Evolutionary conservation across 768 basidiomycete genomes (phyloP), one percentile per base, ranked within the genome.

Genomic region (Boletus eberwhitei): DNA sequence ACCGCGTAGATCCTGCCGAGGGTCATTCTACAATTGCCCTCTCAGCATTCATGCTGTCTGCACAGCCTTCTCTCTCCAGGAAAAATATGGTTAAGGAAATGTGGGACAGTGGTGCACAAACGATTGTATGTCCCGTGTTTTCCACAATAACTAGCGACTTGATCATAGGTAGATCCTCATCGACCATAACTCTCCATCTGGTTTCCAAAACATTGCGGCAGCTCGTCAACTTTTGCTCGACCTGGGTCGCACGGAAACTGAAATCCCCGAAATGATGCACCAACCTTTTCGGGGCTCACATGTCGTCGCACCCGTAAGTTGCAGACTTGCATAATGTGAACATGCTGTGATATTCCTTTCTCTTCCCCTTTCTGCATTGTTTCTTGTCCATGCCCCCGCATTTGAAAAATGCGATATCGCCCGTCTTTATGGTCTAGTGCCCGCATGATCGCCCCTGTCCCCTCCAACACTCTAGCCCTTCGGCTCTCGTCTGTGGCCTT

Each of bases 381-480:
- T 51, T 41, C 32, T 36, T 46, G 5, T 36, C 36, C 54, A 51
- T 61, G 50, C 57, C 54, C 45, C 55, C 52, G 31, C 50, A 55
- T 58, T 62, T 65, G 58, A 59, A 54, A 59, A 59, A 53, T 57
- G 11, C 17, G 35, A 52, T 55, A 36, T 34, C 42, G 40, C 48
- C 52, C 37, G 8, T 32, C 32, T 38, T 43, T 11, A 29, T 41
- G 55, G 39, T 64, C 14, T 64, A 95, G 87, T 98, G 96, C 65
- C 92, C 96, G 13, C 96, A 98, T 64, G 95, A 98, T 66, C 78
- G 79, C 22, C 75, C 76, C 40, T 98, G 96, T 69, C 95, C 96
- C 2, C 73, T 98, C 26, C 77, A 81, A 64, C 74, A 77, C 56
- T 74, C 79, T n/a, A 82, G 83, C 35, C 67, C 78, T 8, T 72